Base-by-base conservation (phyloP, 2,329 filamentous ascomycete species). In the Fusarium agapanthi region DNA sequence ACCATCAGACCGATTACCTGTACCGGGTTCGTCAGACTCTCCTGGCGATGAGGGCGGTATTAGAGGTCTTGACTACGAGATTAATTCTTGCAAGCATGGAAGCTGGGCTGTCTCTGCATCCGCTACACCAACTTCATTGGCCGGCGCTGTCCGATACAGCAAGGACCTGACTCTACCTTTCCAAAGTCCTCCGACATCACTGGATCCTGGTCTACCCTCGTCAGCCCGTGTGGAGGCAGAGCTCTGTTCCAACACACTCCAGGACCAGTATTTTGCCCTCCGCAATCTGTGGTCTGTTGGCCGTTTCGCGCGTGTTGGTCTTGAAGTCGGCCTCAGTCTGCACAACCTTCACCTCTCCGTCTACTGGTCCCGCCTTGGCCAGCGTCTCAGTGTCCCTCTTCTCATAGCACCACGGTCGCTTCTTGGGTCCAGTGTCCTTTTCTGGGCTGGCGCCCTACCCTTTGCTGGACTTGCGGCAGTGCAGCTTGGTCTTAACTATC, bases 341-440 rank as follows among this genome's bases (percentile, higher is more conserved):
- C 80, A 80, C 68, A 83, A 80, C 61, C 70, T 86, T n/a, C 82
- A 86, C 63, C 64, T 86, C 48, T 86, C 84, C 15, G 75, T 85
- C 5, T 85, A 86, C 78, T 86, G 84, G 84, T 85, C 85, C 5
- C 82, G 84, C 3, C 80, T 85, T 32, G 81, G 80, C 32, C 85
- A 86, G 72, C 81, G 84, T 22, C 75, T 87, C 71, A 81, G 80
- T 65, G 55, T 87, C 32, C 86, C 86, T 5, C 69, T 87, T 32
- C 73, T 86, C 35, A 73, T 86, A 38, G 80, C 82, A 12, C 77
- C 80, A 28, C 74, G 73, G 26, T 61, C 77, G 41, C 64, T 75
- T 37, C 54, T 79, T 50, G 75, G 68, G 28, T 70, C 80, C 2
- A 74, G 74, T 22, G 57, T 83, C 15, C 73, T 84, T 14, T 81